Base-by-base conservation (phyloP, 306 rosid species). In the Amphicarpaea edgeworthii region DNA sequence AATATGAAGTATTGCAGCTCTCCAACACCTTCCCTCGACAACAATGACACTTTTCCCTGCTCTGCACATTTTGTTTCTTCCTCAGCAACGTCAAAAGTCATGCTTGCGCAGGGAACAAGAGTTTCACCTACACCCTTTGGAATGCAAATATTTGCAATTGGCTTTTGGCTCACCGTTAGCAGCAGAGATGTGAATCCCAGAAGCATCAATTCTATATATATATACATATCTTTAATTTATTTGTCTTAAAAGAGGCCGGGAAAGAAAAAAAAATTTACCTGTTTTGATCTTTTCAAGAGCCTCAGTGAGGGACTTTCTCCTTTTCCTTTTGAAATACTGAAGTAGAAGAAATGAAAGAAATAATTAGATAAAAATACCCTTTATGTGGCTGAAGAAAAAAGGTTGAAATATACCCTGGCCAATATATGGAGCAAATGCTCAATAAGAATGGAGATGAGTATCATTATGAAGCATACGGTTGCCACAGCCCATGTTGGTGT, bases 401-500 rank as follows among this genome's bases (percentile, higher is more conserved):
- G n/a, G 50, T 45, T n/a, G 54, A 49, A 9, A 34, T 63, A 65
- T 28, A 86, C 93, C 86, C 68, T 79, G 70, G 58, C 68, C 26
- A 85, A 49, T 19, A 76, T 69, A 77, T 79, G 82, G 51, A 89
- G 80, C 58, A 83, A 64, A 46, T 78, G 66, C 72, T 89, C 93
- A 2, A 87, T 79, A 41, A 76, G 11, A 78, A 81, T 72, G 66
- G 93, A 89, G 28, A 83, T 23, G 2, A 85, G 6, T 42, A 85
- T 73, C 82, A 86, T 42, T 17, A 83, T 1, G 55, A 86, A 82
- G 76, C 87, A 85, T 30, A 89, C 86, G 0, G 80, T 81, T 10
- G 93, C 86, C 17, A 88, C 87, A 20, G 93, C 90, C 90, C 90
- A 88, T 72, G 93, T 88, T 8, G 93, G 83, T 23, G 93, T 88